phyloP scores from a whole-genome alignment of 73 alveolate species.

The Urostyla sp. region DNA sequence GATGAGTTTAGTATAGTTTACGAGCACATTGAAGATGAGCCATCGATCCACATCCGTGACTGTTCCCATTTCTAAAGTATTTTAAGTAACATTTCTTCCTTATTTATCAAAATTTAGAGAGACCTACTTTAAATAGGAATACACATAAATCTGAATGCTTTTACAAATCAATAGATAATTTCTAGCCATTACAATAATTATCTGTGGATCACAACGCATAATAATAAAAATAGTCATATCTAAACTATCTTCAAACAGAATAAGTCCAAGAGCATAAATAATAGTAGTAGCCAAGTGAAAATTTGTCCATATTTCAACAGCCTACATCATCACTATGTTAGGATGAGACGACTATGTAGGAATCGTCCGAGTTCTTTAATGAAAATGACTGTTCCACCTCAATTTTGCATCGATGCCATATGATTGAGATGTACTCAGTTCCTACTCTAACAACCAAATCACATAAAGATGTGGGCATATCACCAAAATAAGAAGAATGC shows the following conservation, averaged over 20 bases:
- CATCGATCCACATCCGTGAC: constrained; percentile 15
- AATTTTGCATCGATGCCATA: constrained; percentile 19
- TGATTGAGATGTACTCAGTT: constrained; percentile 41
- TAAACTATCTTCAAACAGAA: no score
- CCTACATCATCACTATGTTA: no score
- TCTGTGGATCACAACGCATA: no score
- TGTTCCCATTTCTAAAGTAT: constrained; percentile 15
- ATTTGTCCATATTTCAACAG: no score
- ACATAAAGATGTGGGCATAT: not conserved
- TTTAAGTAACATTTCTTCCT: constrained; percentile 7
- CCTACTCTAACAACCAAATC: constrained; percentile 14
- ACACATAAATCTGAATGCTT: no score
- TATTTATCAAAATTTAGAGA: constrained; percentile 11
- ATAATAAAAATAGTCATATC: no score
- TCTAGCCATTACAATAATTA: no score
- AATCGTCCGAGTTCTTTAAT: constrained; percentile 27
- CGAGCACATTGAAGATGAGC: constrained; percentile 47
- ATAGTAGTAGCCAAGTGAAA: no score
- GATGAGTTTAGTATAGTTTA: constrained; percentile 45
- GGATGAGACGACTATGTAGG: constrained; percentile 39
- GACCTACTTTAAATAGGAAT: constrained; percentile 17
- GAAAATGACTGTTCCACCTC: constrained; percentile 15
- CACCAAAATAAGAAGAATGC: constrained; percentile 23
- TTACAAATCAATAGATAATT: no score
- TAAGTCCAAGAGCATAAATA: no score